Conservation (phyloP, 2,329 filamentous ascomycete species). For the Parascedosporium putredinis region DNA sequence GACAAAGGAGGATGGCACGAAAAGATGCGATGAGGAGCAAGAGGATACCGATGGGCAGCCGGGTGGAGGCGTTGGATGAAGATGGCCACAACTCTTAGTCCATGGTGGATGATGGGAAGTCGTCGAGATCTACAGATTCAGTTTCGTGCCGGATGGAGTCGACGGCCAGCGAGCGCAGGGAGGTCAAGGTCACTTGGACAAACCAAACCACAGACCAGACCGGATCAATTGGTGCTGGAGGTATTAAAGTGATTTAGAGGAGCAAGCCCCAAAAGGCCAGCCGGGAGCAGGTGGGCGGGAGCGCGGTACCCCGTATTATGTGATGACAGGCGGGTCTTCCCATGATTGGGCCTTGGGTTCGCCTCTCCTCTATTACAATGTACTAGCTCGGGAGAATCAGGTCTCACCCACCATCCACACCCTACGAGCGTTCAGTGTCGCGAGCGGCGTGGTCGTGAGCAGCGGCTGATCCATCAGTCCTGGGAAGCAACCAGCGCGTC, state of each 20-base stretch:
- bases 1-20: background rate
- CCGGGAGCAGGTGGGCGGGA: background rate
- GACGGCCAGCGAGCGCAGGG: too few species aligned
- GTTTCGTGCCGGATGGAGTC: slow-evolving; percentile 3
- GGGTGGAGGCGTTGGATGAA: background rate
- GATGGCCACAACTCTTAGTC: background rate
- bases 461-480: too few species aligned
- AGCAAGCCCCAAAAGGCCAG: too few species aligned
- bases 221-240: too few species aligned
- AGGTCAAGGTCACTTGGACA: background rate
- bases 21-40: background rate
- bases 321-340: slow-evolving; percentile 3
- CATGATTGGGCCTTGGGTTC: background rate
- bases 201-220: too few species aligned
- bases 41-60: background rate
- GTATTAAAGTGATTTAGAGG: too few species aligned
- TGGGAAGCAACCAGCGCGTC: too few species aligned
- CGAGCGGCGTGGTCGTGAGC: too few species aligned
- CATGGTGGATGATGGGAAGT: slow-evolving; percentile 5
- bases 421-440: too few species aligned
- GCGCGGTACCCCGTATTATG: background rate
- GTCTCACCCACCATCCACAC: too few species aligned
- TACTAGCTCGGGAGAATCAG: too few species aligned
- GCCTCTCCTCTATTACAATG: too few species aligned
- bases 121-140: slow-evolving; percentile 3